phyloP scores from a whole-genome alignment of 306 rosid genomes.

The Pachyrhizus erosus region DNA sequence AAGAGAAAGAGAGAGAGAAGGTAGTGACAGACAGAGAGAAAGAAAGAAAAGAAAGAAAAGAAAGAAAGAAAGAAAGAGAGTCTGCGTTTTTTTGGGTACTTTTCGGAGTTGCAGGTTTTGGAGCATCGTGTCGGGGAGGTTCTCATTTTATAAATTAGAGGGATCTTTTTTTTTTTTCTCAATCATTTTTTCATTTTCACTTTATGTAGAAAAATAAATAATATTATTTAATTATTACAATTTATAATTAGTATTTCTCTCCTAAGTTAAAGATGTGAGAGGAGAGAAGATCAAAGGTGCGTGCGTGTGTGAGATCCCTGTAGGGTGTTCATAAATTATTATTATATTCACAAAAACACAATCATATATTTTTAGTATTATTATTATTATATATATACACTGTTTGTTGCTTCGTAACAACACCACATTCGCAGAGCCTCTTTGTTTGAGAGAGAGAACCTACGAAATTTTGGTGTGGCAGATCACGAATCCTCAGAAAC shows the following conservation, averaged over 20 bases:
- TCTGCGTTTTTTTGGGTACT: conserved; percentile 50
- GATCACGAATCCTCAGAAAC: conserved; percentile 54
- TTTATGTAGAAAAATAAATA: not conserved
- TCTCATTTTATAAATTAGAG: conserved; percentile 37
- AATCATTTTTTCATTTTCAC: not conserved
- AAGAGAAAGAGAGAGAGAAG: conserved; percentile 18
- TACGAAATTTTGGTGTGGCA: conserved; percentile 39
- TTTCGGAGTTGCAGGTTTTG: conserved; percentile 82
- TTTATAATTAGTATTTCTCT: conserved; percentile 37
- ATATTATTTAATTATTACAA: not conserved
- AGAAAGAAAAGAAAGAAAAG: not conserved
- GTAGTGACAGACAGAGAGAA: conserved; percentile 40
- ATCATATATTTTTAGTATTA: conserved; percentile 6
- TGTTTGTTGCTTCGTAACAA: conserved; percentile 35
- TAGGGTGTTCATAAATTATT: conserved; percentile 12
- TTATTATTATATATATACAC: not conserved
- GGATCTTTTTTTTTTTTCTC: not conserved
- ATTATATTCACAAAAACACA: not conserved
- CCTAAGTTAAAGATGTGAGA: conserved; percentile 49
- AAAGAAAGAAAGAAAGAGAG: conserved; percentile 5
- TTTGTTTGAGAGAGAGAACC: conserved; percentile 45
- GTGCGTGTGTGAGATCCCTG: conserved; percentile 51
- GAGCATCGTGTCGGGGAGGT: conserved; percentile 85
- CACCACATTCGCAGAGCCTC: conserved; percentile 33
- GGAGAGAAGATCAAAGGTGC: conserved; percentile 50